These are phyloP conservation scores for Orbilia javanica DNA, from an alignment of 2,329 filamentous ascomycete genomes.

Conservation along the genomic window DNA sequence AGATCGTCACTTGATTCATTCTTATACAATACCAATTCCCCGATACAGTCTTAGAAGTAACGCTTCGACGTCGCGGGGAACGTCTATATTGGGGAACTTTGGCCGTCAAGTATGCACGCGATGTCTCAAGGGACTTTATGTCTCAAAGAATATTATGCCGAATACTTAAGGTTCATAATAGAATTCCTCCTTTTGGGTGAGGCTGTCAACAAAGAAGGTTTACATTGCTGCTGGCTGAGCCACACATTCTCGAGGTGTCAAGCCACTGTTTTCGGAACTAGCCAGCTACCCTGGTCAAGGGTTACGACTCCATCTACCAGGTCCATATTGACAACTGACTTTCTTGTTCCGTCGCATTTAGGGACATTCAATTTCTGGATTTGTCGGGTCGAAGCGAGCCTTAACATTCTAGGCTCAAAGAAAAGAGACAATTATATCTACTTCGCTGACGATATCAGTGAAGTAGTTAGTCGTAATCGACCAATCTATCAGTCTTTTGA, in stretches of 20 bases:
- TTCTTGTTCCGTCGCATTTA: constrained; percentile 9
- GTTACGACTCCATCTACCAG: constrained; percentile 8
- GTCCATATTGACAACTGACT: constrained; percentile 1
- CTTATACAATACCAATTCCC: constrained; percentile 9
- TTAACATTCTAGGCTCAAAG: background rate
- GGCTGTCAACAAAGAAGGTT: background rate
- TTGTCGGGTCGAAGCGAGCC: constrained; percentile 3
- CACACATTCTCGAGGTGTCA: background rate
- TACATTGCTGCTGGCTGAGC: background rate
- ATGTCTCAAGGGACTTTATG: constrained; percentile 18
- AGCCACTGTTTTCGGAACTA: constrained; percentile 15
- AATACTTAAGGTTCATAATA: constrained; percentile 1
- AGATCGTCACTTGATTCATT: background rate
- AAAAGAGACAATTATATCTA: background rate
- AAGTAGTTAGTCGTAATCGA: no score
- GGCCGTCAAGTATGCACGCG: constrained; percentile 1
- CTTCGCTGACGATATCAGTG: no score
- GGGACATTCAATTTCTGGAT: background rate
- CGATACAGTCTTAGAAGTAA: background rate
- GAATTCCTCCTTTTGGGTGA: constrained; percentile 11
- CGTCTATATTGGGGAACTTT: background rate
- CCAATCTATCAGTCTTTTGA: background rate
- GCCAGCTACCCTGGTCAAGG: constrained; percentile 9
- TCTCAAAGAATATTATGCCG: constrained; percentile 7
- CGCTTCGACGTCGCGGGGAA: background rate